These are phyloP conservation scores for Cercophora scortea DNA, from an alignment of 495 filamentous ascomycete genomes.

Conservation along the genomic window DNA sequence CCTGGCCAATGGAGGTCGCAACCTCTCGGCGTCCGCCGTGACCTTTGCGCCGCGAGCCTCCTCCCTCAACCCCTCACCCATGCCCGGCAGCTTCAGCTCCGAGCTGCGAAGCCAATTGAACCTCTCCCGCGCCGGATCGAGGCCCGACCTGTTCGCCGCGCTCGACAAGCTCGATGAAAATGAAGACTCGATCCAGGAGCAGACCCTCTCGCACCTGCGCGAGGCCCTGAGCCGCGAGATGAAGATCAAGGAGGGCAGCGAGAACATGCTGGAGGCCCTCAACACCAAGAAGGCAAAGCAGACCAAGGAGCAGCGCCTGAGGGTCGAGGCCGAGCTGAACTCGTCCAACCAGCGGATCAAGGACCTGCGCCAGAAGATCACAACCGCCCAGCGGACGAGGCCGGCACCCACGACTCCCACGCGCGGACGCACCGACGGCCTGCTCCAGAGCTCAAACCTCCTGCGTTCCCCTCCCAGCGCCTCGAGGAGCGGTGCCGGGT, in stretches of 20 bases:
- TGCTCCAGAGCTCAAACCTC: constrained; percentile 55
- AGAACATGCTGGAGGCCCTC: constrained; percentile 92
- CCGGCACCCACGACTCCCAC: constrained; percentile 64
- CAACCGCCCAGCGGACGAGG: constrained; percentile 55
- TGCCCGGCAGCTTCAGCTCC: constrained; percentile 88
- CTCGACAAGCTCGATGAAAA: constrained; percentile 59
- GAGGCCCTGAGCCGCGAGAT: constrained; percentile 86
- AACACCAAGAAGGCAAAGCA: constrained; percentile 95
- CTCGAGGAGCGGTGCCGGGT: constrained; percentile 41
- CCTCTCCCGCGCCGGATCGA: constrained; percentile 59
- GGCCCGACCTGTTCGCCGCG: constrained; percentile 50
- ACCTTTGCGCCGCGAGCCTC: constrained; percentile 55
- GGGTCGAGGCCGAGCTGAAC: constrained; percentile 85
- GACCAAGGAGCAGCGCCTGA: constrained; percentile 77
- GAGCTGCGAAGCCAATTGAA: constrained; percentile 71
- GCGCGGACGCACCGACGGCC: constrained; percentile 48
- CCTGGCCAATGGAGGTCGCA: constrained; percentile 29
- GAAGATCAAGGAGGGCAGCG: constrained; percentile 95
- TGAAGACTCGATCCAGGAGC: constrained; percentile 55
- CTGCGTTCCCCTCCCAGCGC: constrained; percentile 59
- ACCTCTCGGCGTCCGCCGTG: constrained; percentile 51
- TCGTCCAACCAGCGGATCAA: constrained; percentile 86
- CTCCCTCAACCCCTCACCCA: constrained; percentile 59
- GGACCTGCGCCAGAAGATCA: constrained; percentile 70
- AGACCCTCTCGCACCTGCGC: constrained; percentile 62